These are phyloP conservation scores for Escallonia rubra DNA, from an alignment of 129 eudicot genomes.

Conservation along the genomic window DNA sequence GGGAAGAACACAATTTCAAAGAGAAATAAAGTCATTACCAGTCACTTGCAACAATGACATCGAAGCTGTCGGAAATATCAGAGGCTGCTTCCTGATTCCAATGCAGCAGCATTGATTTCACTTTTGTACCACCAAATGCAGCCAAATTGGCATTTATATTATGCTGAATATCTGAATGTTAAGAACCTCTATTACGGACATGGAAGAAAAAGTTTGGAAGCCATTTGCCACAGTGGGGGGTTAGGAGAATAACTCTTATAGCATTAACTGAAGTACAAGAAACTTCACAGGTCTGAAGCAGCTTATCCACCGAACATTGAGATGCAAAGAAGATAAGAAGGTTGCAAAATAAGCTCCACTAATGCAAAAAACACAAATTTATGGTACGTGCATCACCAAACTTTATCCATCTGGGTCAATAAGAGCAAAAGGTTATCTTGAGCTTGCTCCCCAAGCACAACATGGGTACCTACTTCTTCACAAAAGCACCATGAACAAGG, in stretches of 20 bases:
- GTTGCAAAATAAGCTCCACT: too few species aligned
- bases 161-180: slow-evolving; percentile 83
- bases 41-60: slow-evolving; percentile 87
- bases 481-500: too few species aligned
- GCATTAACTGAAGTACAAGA: background rate
- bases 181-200: slow-evolving; percentile 31
- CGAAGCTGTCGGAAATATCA: slow-evolving; percentile 53
- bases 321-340: too few species aligned
- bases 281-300: too few species aligned
- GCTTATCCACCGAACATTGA: too few species aligned
- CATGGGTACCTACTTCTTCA: too few species aligned
- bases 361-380: background rate
- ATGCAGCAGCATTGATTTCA: slow-evolving; percentile 64
- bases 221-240: background rate
- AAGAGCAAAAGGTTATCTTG: too few species aligned
- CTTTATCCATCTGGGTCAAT: too few species aligned
- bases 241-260: background rate
- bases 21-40: slow-evolving; percentile 40
- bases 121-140: slow-evolving; percentile 62
- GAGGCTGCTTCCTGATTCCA: slow-evolving; percentile 60
- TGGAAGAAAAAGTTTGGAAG: slow-evolving; percentile 4
- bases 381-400: background rate
- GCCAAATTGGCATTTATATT: slow-evolving; percentile 57
- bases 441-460: too few species aligned
- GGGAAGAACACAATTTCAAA: background rate